Evolutionary conservation across 495 filamentous ascomycete species (phyloP), one percentile per base, ranked within the genome.

Genomic region (Aspergillus bridgeri): DNA sequence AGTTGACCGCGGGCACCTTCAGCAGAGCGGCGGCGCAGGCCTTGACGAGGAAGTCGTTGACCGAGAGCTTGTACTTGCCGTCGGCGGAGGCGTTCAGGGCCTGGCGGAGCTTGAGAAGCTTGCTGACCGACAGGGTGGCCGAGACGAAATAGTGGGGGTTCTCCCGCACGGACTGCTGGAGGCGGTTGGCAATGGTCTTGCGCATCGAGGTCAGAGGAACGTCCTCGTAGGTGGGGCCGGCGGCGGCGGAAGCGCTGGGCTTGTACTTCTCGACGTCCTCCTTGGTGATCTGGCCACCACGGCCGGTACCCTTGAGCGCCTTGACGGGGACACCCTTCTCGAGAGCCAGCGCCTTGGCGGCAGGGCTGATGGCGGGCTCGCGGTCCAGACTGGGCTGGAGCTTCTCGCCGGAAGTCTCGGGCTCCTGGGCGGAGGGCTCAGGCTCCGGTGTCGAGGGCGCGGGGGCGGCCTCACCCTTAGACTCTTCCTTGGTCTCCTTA

Each of bases 11-110:
- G 9, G 94, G 94, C 24, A 97, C 91, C 82, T 95, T 97, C 77
- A 87, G 86, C 68, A 86, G 89, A 53, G 94, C 95, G 57, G 88
- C 80, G 53, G 84, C 91, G 48, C 91, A 87, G 48, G 95, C 94
- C 83, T 99, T 99, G 82, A 99, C 89, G 42, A 99, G 80, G 83
- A 99, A 99, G 77, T 99, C 94, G 73, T 99, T 99, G 75, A 99
- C 89, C 17, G 91, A 96, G 33, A 99, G 90, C 84, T 96, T 98
- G 85, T 96, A 98, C 70, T 90, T 86, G 75, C 94, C 94, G 49
- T 95, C 89, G 7, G 90, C 75, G 21, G 88, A 85, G 67, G 85
- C 81, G 77, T 99, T 99, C 58, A 99, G 86, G 44, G 94, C 91
- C 77, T 91, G 86, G 66, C 94, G 92, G 56, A 99, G 90, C 79